Percentiles rank a stretch among this genome's conserved stretches.
phyloP scores from a whole-genome alignment of 2,329 filamentous ascomycete genomes.

The Calonectria leucothoes region DNA sequence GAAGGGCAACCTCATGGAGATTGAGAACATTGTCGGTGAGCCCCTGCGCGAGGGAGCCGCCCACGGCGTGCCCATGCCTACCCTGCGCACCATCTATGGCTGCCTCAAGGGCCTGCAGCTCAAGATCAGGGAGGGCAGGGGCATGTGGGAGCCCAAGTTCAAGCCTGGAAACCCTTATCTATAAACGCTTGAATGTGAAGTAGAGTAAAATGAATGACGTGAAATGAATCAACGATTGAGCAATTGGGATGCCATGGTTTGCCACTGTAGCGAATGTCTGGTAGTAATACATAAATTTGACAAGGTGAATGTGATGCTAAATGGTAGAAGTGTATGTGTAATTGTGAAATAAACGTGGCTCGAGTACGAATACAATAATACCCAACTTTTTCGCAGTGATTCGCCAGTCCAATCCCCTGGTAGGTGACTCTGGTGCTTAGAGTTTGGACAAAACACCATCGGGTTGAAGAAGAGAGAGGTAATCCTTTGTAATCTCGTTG shows the following conservation, averaged over 20 bases:
- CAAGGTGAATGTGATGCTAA: neutral
- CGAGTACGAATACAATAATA: neutral
- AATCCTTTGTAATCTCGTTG: constrained; percentile 22
- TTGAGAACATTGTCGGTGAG: constrained; percentile 65
- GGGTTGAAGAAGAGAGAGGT: constrained; percentile 19
- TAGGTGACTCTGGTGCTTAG: neutral
- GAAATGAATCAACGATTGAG: neutral
- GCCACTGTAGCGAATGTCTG: neutral
- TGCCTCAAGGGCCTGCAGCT: constrained; percentile 61
- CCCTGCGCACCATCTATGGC: constrained; percentile 59
- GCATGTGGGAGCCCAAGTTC: constrained; percentile 41
- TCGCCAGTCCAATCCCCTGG: neutral
- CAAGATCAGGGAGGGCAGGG: constrained; percentile 57
- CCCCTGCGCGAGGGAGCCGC: constrained; percentile 59
- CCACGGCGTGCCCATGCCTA: constrained; percentile 60
- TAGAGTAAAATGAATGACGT: neutral
- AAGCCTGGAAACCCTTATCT: constrained; percentile 36
- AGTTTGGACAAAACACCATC: constrained; percentile 16
- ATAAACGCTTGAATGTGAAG: neutral
- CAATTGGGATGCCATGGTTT: neutral
- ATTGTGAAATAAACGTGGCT: neutral
- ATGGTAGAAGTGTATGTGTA: neutral
- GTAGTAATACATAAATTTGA: neutral
- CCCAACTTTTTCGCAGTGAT: neutral
- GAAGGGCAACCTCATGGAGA: constrained; percentile 56